These are phyloP conservation scores for Polychytrium aggregatum DNA, from an alignment of 192 early-diverging fungal species.

Conservation along the genomic window DNA sequence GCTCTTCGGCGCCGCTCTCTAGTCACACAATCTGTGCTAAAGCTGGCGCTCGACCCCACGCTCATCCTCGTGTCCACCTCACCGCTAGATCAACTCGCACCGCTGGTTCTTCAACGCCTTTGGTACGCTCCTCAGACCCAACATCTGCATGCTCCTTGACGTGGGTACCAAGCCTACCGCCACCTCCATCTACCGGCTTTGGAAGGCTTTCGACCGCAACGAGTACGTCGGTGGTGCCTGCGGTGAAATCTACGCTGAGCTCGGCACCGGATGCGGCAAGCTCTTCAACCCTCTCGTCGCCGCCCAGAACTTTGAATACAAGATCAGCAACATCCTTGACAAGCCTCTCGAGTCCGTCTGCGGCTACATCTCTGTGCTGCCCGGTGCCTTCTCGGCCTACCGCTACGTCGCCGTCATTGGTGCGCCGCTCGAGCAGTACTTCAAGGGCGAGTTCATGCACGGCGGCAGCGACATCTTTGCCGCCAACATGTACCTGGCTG, in stretches of 20 bases:
- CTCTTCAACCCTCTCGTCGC: constrained; percentile 82
- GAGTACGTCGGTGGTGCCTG: constrained; percentile 81
- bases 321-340: constrained; percentile 95
- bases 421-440: constrained; percentile 66
- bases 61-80: too few relatives aligned
- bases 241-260: constrained; percentile 83
- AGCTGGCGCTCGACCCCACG: not conserved
- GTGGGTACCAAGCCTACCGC: constrained; percentile 82
- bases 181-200: constrained; percentile 81
- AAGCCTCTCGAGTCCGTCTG: constrained; percentile 88
- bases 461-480: constrained; percentile 66
- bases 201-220: constrained; percentile 83
- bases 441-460: constrained; percentile 85
- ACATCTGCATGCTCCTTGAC: constrained; percentile 84
- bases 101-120: constrained; percentile 97
- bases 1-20: too few relatives aligned
- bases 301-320: constrained; percentile 97
- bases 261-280: constrained; percentile 62
- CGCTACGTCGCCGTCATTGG: constrained; percentile 75
- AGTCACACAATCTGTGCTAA: not conserved
- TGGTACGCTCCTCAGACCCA: constrained; percentile 65
- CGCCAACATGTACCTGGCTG: constrained; percentile 87
- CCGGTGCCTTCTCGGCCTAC: constrained; percentile 94
- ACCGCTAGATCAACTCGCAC: constrained; percentile 76
- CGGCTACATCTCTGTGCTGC: constrained; percentile 79